phyloP scores from a whole-genome alignment of 225 moss, liverwort and hornwort species.

The Neckera pumila region DNA sequence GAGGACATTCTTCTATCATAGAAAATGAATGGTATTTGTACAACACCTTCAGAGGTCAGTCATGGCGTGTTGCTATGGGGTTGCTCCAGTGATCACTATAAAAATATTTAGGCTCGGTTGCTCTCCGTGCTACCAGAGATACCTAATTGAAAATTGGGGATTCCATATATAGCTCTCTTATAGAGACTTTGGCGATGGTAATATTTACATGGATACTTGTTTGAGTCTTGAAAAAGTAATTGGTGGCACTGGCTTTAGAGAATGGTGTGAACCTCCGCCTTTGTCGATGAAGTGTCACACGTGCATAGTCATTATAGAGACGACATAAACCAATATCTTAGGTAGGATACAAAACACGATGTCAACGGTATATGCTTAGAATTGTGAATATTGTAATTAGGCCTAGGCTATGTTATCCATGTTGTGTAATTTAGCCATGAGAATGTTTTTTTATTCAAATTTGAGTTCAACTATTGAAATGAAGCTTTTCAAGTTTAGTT shows the following conservation, averaged over 20 bases:
- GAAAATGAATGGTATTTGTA: no score
- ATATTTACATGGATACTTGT: not conserved
- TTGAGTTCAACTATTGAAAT: not conserved
- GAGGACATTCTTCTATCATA: no score
- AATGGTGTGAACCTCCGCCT: not conserved
- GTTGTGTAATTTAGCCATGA: no score
- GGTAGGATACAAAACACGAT: fast-evolving
- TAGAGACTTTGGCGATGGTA: not conserved
- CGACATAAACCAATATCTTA: not conserved
- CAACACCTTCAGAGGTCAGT: no score
- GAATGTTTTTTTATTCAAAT: no score
- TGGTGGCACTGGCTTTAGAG: fast-evolving
- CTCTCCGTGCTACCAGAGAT: fast-evolving
- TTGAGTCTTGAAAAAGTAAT: not conserved
- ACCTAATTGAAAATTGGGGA: fast-evolving
- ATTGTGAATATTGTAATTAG: not conserved
- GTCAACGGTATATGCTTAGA: no score
- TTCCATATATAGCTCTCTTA: not conserved
- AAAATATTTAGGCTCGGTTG: not conserved
- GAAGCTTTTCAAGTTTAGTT: not conserved
- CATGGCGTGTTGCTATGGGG: no score
- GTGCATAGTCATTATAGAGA: fast-evolving
- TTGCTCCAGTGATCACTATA: no score
- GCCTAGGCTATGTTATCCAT: fast-evolving
- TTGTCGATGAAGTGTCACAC: fast-evolving